A percentile compares a stretch with the other conserved stretches of the same genome.
Evolutionary conservation across 73 alveolate species (phyloP).

Genomic region (Stentor coeruleus): DNA sequence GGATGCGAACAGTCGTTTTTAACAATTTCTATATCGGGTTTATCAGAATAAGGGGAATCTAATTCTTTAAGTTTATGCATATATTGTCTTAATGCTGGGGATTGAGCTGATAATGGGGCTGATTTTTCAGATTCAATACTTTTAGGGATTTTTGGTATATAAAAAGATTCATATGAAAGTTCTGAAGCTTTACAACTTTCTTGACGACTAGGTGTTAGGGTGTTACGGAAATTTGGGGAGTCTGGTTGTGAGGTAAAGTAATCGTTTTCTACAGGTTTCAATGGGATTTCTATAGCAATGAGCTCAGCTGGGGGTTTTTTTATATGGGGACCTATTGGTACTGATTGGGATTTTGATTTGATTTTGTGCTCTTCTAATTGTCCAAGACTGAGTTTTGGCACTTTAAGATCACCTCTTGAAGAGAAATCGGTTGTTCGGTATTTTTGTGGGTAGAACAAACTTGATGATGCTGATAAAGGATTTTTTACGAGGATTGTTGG

Average conservation of each 20-base stretch:
- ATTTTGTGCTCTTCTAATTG: neutral
- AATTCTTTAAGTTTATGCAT: neutral
- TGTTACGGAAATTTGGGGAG: too few species aligned
- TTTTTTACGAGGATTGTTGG: neutral
- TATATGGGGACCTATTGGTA: neutral
- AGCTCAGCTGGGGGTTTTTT: neutral
- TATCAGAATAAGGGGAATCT: neutral
- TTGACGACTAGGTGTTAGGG: too few species aligned
- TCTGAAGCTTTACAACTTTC: too few species aligned
- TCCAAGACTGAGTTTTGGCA: neutral
- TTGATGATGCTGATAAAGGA: neutral
- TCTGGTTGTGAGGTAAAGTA: too few species aligned
- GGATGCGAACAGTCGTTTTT: too few species aligned
- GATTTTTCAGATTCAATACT: neutral
- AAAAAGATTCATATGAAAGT: neutral
- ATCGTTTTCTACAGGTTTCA: neutral
- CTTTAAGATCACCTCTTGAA: neutral
- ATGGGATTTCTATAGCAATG: neutral
- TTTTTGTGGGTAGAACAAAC: too few species aligned
- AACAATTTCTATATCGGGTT: neutral
- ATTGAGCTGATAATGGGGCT: neutral
- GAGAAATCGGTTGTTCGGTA: too few species aligned
- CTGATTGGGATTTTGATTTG: neutral
- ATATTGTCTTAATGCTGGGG: neutral
- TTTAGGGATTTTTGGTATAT: neutral